A percentile compares a stretch with the other conserved stretches of the same genome.
Conservation (phyloP, 2,329 filamentous ascomycete genomes). For the Penicillium sp. region DNA sequence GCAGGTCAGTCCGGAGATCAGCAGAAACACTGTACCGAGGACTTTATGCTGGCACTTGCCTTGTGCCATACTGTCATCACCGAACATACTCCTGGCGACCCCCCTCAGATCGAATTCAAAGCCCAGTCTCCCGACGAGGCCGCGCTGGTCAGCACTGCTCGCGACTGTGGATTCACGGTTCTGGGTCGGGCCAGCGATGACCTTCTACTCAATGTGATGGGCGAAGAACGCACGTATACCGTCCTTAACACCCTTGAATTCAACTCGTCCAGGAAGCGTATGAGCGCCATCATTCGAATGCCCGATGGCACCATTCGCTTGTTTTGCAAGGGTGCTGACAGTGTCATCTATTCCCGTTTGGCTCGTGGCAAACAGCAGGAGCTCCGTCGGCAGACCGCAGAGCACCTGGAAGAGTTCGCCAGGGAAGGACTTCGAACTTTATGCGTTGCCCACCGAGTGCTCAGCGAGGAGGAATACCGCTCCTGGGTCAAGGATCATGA, state of each 20-base stretch:
- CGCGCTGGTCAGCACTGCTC: constrained; percentile 86
- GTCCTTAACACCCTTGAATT: constrained; percentile 96
- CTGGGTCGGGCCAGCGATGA: constrained; percentile 75
- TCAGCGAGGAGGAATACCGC: constrained; percentile 78
- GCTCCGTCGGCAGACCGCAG: constrained; percentile 75
- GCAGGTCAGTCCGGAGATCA: constrained; percentile 69
- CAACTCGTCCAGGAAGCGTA: constrained; percentile 92
- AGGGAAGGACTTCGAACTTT: constrained; percentile 90
- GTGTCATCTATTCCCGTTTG: constrained; percentile 90
- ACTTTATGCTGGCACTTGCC: constrained; percentile 91
- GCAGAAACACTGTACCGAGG: constrained; percentile 73
- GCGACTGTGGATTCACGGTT: constrained; percentile 92
- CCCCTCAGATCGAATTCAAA: constrained; percentile 88
- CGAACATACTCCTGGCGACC: constrained; percentile 83
- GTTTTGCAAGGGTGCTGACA: constrained; percentile 97
- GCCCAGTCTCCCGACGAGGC: constrained; percentile 97
- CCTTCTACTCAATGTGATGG: constrained; percentile 80
- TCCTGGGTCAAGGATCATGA: constrained; percentile 85
- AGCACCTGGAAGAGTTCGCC: constrained; percentile 95
- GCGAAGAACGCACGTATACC: constrained; percentile 76
- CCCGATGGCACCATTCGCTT: constrained; percentile 83
- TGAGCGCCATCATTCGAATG: constrained; percentile 97
- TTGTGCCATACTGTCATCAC: constrained; percentile 97
- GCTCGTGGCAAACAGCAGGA: constrained; percentile 81
- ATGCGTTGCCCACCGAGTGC: constrained; percentile 80